phyloP scores from a whole-genome alignment of 768 basidiomycete species.

The Punctularia strigosozonata region DNA sequence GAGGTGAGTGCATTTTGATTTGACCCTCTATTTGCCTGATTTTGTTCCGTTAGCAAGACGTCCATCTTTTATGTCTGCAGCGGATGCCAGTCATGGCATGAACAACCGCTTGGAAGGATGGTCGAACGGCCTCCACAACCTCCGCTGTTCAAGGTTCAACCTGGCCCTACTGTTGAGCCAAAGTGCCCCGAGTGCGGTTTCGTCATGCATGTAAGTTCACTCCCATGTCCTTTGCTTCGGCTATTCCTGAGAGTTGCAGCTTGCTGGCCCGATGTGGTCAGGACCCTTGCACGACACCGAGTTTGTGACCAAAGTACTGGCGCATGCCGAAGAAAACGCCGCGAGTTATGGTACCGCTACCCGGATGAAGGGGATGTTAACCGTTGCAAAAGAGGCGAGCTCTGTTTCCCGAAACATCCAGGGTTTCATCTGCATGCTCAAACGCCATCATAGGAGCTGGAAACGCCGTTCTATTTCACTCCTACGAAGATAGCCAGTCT shows the following conservation, averaged over 20 bases:
- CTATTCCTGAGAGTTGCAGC: conserved; percentile 24
- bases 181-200: conserved; percentile 79
- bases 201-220: conserved; percentile 52
- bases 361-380: conserved; percentile 94
- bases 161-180: conserved; percentile 53
- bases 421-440: neutral
- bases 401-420: neutral
- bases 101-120: conserved; percentile 76
- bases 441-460: conserved; percentile 45
- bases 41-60: conserved; percentile 50
- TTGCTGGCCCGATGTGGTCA: conserved; percentile 97
- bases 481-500: conserved; percentile 66
- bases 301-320: conserved; percentile 67
- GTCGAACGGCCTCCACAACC: conserved; percentile 46
- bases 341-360: conserved; percentile 64
- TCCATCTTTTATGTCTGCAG: conserved; percentile 78
- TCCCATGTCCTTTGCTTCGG: neutral
- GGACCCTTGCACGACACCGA: conserved; percentile 69
- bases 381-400: conserved; percentile 75
- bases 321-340: conserved; percentile 53
- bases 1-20: conserved; percentile 35
- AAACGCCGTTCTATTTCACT: conserved; percentile 78
- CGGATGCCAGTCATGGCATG: conserved; percentile 70
- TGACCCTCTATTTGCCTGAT: conserved; percentile 2
- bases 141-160: conserved; percentile 55